Conservation (phyloP, 1,139 yeast genomes). For the Magnusiomyces ingens region DNA sequence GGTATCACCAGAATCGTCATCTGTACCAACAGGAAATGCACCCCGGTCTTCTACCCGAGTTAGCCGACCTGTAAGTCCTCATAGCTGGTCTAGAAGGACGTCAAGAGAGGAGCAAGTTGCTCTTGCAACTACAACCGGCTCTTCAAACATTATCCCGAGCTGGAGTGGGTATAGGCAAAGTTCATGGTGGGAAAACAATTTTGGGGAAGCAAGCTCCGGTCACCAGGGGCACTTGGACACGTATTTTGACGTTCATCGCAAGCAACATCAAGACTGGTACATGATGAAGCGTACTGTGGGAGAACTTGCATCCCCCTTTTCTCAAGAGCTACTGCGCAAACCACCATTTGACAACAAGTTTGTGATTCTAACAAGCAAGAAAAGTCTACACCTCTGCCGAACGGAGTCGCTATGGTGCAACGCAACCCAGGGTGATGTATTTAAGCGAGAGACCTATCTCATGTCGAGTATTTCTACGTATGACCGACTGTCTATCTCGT, state of each 20-base stretch:
- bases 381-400: conserved; percentile 37
- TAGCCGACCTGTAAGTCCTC: neutral
- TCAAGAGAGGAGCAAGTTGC: neutral
- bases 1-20: neutral
- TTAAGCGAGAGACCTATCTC: conserved; percentile 34
- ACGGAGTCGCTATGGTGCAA: conserved; percentile 46
- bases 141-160: neutral
- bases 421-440: conserved; percentile 44
- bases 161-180: neutral
- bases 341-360: conserved; percentile 45
- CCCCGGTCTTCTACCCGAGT: neutral
- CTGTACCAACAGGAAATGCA: neutral
- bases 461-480: conserved; percentile 38
- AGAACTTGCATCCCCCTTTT: conserved; percentile 6
- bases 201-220: neutral
- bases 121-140: neutral
- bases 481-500: conserved; percentile 26
- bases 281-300: conserved; percentile 6
- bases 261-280: conserved; percentile 3
- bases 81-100: neutral
- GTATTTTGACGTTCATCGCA: neutral
- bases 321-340: conserved; percentile 37
- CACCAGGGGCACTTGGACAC: neutral
- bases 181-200: neutral
- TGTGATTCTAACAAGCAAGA: conserved; percentile 36